Evolutionary conservation across 345 rosid genomes (phyloP), one percentile per base, ranked within the genome.

Genomic region (Firmiana major): DNA sequence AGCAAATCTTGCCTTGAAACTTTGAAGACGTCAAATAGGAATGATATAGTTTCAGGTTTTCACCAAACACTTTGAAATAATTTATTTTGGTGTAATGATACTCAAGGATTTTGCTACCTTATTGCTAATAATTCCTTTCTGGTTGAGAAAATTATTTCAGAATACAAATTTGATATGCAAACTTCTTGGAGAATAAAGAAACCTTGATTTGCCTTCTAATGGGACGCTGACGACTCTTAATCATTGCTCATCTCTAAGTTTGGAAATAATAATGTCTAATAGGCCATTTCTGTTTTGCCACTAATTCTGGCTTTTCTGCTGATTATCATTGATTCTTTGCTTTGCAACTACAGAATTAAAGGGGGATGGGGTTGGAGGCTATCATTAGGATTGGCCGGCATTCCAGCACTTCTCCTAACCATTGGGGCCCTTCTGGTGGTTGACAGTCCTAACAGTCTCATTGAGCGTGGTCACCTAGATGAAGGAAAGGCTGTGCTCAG

Each of bases 361-460:
- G 90, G 81, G n/a, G 97, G 94, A 49, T 92, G 97, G 97, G 99
- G 99, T 16, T 93, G 99, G 99, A 92, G 99, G 62, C 59, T 96
- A 19, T 96, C 99, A 19, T 55, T 96, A 75, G 99, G 93, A 1
- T 79, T 96, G 71, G 98, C 99, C 0, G 99, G 97, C 11, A 81
- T 96, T 42, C 99, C 99, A 34, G 99, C 98, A 36, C 26, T 81
- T 78, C 88, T 96, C 28, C 79, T 96, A 73, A 96, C 98, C 55
- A 40, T 81, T 1, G 99, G 99, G 40, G 91, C 99, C 60, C 81
- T 96, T 31, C 10, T 93, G 1, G 97, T 96, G 63, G 81, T 88
- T 1, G 99, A 96, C 59, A 93, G 96, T 36, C 99, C 99, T 0
- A 96, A 93, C 84, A 92, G 98, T 78, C 92, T 96, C 40, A 85